phyloP scores from a whole-genome alignment of 202 grass and related monocot genomes.

The Carex arenaria region DNA sequence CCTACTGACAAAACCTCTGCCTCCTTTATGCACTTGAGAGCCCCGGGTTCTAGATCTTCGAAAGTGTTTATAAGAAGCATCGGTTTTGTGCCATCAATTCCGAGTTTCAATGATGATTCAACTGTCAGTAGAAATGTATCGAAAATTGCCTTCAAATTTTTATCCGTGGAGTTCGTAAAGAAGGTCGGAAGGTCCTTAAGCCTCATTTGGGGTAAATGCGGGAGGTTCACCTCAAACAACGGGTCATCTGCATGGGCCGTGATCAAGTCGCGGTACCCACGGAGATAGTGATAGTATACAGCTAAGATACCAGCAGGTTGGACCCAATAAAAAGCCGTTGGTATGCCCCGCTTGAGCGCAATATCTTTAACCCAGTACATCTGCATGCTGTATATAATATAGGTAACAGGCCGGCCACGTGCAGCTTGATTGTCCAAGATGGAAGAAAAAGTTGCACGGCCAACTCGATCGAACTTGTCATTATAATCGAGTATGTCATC shows the following conservation, averaged over 20 bases:
- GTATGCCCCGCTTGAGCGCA: slow-evolving; percentile 19
- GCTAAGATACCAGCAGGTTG: slow-evolving; percentile 46
- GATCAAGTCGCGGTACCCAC: slow-evolving; percentile 30
- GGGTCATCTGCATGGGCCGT: slow-evolving; percentile 20
- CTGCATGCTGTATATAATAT: slow-evolving; percentile 20
- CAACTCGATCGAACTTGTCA: neutral
- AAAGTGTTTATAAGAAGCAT: slow-evolving; percentile 44
- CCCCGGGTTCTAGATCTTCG: slow-evolving; percentile 19
- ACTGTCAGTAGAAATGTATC: slow-evolving; percentile 10
- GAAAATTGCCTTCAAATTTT: neutral
- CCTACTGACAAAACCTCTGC: slow-evolving; percentile 31
- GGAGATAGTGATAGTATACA: slow-evolving; percentile 52
- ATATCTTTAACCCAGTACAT: slow-evolving; percentile 30
- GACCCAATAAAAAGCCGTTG: slow-evolving; percentile 37
- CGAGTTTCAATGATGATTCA: slow-evolving; percentile 3
- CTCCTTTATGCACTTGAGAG: neutral
- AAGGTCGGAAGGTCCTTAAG: slow-evolving; percentile 30
- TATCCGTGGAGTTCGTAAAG: slow-evolving; percentile 11
- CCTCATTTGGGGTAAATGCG: slow-evolving; percentile 15
- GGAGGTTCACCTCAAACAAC: slow-evolving; percentile 17
- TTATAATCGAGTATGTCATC: neutral
- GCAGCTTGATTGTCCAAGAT: slow-evolving; percentile 9
- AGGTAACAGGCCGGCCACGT: slow-evolving; percentile 26
- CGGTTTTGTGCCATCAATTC: neutral
- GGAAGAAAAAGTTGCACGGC: neutral